Conservation (phyloP, 257 asterid species). For the Jasminum sambac region DNA sequence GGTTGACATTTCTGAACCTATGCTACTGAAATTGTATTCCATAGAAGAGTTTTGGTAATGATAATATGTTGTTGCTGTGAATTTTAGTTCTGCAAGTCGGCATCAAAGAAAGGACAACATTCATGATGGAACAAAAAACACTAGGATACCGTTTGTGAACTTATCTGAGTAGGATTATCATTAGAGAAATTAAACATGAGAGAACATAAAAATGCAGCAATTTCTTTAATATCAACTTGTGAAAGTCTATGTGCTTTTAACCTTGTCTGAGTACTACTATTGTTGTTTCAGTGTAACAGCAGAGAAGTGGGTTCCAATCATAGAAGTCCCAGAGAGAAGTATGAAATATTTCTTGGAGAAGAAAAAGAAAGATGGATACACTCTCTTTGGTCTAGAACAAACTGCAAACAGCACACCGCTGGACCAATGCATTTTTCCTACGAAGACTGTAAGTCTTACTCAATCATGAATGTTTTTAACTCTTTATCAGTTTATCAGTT, state of each 20-base stretch:
- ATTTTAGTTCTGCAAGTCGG: not conserved
- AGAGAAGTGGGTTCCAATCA: slow-evolving; percentile 87
- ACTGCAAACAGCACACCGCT: slow-evolving; percentile 90
- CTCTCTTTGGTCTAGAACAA: slow-evolving; percentile 92
- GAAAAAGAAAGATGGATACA: slow-evolving; percentile 77
- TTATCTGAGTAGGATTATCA: not conserved
- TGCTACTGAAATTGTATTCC: not conserved
- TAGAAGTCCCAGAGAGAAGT: slow-evolving; percentile 77
- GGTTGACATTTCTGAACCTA: not conserved
- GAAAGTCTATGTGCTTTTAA: not conserved
- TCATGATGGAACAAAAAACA: not conserved
- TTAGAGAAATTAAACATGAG: not conserved
- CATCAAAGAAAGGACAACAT: not conserved
- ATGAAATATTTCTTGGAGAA: slow-evolving; percentile 69
- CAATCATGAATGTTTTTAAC: not conserved
- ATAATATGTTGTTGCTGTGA: not conserved
- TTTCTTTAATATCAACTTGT: not conserved
- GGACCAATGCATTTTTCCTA: slow-evolving; percentile 68
- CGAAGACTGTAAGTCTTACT: slow-evolving; percentile 54
- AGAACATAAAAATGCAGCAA: not conserved
- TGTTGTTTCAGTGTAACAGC: slow-evolving; percentile 73
- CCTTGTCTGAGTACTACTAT: slow-evolving; percentile 7
- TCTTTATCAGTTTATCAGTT: too few relatives aligned
- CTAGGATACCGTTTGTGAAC: not conserved
- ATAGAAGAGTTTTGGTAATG: not conserved